These are phyloP conservation scores for Gastrodia elata DNA, from an alignment of 106 monocot species.

Conservation along the genomic window DNA sequence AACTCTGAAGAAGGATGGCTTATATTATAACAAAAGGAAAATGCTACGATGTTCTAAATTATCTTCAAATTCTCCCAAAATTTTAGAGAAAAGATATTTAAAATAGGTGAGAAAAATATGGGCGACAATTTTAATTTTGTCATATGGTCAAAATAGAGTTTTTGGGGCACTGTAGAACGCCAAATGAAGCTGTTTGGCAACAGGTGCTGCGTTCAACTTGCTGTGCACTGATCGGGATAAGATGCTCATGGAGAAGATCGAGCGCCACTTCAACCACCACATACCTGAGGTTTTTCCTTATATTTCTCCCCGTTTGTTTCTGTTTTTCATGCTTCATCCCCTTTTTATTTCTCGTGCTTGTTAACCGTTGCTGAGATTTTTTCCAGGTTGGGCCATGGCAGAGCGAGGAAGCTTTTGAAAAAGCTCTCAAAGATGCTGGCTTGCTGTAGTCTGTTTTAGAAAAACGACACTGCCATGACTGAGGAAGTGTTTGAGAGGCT, in stretches of 20 bases:
- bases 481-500: no score
- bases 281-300: conserved; percentile 43
- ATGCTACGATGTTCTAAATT: no score
- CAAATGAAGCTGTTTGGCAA: background rate
- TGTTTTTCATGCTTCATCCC: background rate
- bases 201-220: conserved; percentile 91
- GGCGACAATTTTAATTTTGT: no score
- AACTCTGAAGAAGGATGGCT: no score
- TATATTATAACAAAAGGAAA: no score
- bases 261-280: conserved; percentile 51
- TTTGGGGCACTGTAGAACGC: no score
- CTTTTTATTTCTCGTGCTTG: background rate
- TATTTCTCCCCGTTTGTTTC: background rate
- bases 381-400: conserved; percentile 30
- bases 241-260: conserved; percentile 69
- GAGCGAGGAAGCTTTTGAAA: conserved; percentile 44
- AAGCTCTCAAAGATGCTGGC: conserved; percentile 51
- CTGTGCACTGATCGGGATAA: conserved; percentile 41
- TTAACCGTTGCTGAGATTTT: background rate
- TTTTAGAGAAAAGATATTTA: no score
- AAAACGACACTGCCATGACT: background rate
- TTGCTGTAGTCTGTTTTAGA: conserved; percentile 16
- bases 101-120: no score
- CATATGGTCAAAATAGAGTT: no score
- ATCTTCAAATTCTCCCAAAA: no score